Base-by-base conservation (phyloP, 768 basidiomycete species). In the Clitopilus hobsonii region DNA sequence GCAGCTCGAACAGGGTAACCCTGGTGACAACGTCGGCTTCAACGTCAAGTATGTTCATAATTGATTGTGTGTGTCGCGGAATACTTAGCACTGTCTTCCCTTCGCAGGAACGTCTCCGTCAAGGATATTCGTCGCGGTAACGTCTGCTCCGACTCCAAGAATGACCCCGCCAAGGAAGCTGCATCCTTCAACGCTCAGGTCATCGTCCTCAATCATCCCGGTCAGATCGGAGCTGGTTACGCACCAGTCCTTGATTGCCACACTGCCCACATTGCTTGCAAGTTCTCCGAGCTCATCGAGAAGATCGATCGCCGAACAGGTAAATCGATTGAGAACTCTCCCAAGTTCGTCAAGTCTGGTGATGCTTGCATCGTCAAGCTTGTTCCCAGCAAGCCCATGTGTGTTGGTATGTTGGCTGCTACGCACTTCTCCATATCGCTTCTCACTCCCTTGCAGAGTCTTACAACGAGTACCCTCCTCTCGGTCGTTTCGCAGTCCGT, bases 91-190 rank as follows among this genome's bases (percentile, higher is more conserved):
- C n/a, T n/a, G n/a, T n/a, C n/a, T n/a, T n/a, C n/a, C 48, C n/a
- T 50, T 25, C 58, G 28, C 60, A 92, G 89, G 88, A 97, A 97
- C 91, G 97, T 99, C 49, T 98, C 97, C 58, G 96, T 99, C 74
- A 99, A 99, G 86, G 97, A 99, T 81, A 98, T 98, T 68, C 94
- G 97, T 69, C 94, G 97, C 82, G 97, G 97, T 59, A 98, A 98
- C 77, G 97, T 98, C 65, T 92, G 91, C 71, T 97, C 94, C 63
- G 97, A 99, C 86, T 94, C 95, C 66, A 99, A 99, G 92, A 98
- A 98, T 78, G 96, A 98, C 82, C 97, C 97, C 65, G 94, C 95
- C 63, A 97, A 95, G 86, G 95, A 97, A 80, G 94, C 95, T 61
- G 92, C 94, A 60, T 96, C 94, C 58, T 96, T 98, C 92, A 98